Percentiles rank a stretch among this genome's conserved stretches.
Conservation (phyloP, 2,329 filamentous ascomycete species). For the Didymella segeticola region DNA sequence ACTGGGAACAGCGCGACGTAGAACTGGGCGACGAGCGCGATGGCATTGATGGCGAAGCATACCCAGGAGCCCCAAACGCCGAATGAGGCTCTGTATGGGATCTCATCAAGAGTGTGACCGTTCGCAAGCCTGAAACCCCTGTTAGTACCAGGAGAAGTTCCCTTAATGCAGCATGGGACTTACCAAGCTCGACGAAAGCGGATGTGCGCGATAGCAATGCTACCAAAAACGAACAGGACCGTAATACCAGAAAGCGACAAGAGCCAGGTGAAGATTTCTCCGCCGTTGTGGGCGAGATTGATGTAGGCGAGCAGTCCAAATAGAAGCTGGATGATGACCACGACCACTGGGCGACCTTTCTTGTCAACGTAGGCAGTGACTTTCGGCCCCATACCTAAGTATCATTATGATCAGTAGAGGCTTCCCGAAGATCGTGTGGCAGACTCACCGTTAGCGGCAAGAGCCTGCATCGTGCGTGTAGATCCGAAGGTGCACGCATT, state of each 20-base stretch:
- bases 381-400: slow-evolving; percentile 68
- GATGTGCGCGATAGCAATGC: slow-evolving; percentile 87
- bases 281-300: slow-evolving; percentile 61
- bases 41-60: slow-evolving; percentile 42
- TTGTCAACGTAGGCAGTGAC: slow-evolving; percentile 81
- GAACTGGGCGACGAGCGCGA: slow-evolving; percentile 48
- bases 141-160: background rate
- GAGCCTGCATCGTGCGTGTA: slow-evolving; percentile 62
- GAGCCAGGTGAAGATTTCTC: slow-evolving; percentile 77
- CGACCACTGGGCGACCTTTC: slow-evolving; percentile 76
- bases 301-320: slow-evolving; percentile 80
- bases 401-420: background rate
- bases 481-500: slow-evolving; percentile 63
- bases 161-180: background rate
- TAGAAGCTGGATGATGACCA: slow-evolving; percentile 70
- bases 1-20: slow-evolving; percentile 44
- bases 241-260: slow-evolving; percentile 74
- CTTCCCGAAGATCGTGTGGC: background rate
- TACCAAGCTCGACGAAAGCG: slow-evolving; percentile 70
- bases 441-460: slow-evolving; percentile 45
- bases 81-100: slow-evolving; percentile 48
- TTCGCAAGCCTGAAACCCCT: slow-evolving; percentile 3
- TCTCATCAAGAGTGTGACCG: slow-evolving; percentile 47
- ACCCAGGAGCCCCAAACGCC: slow-evolving; percentile 47
- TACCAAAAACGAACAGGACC: slow-evolving; percentile 77